Evolutionary conservation across 2,329 filamentous ascomycete species (phyloP).

Genomic region (Sphaerostilbella broomeana): DNA sequence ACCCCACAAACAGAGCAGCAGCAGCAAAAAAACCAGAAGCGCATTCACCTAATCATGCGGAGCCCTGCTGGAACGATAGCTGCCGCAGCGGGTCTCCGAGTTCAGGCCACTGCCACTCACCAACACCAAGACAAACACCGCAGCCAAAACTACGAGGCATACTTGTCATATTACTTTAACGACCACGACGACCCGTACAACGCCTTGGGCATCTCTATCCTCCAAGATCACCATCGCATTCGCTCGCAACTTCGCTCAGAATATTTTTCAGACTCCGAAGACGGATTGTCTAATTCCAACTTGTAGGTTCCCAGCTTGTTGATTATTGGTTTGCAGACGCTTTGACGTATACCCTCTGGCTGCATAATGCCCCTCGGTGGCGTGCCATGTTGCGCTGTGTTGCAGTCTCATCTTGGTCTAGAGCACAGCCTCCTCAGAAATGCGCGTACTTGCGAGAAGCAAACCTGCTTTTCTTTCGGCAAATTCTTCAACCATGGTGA

Average conservation of each 20-base stretch:
- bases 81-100: slow-evolving; percentile 12
- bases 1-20: neutral
- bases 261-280: too few relatives aligned
- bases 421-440: slow-evolving; percentile 10
- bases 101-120: slow-evolving; percentile 4
- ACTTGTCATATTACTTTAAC: slow-evolving; percentile 8
- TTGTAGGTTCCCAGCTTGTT: too few relatives aligned
- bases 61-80: slow-evolving; percentile 4
- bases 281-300: too few relatives aligned
- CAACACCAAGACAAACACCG: slow-evolving; percentile 2
- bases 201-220: slow-evolving; percentile 18
- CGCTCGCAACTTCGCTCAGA: neutral
- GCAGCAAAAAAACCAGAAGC: neutral
- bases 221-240: slow-evolving; percentile 9
- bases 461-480: slow-evolving; percentile 5
- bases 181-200: slow-evolving; percentile 23
- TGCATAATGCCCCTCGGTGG: too few relatives aligned
- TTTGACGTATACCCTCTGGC: too few relatives aligned
- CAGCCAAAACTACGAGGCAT: slow-evolving; percentile 2
- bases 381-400: too few relatives aligned
- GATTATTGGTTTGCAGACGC: too few relatives aligned
- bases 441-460: slow-evolving; percentile 7
- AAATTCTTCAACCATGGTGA: neutral
- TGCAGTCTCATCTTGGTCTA: slow-evolving; percentile 1
- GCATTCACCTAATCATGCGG: slow-evolving; percentile 4